phyloP scores from a whole-genome alignment of 257 asterid species.

The Coffea eugenioides region DNA sequence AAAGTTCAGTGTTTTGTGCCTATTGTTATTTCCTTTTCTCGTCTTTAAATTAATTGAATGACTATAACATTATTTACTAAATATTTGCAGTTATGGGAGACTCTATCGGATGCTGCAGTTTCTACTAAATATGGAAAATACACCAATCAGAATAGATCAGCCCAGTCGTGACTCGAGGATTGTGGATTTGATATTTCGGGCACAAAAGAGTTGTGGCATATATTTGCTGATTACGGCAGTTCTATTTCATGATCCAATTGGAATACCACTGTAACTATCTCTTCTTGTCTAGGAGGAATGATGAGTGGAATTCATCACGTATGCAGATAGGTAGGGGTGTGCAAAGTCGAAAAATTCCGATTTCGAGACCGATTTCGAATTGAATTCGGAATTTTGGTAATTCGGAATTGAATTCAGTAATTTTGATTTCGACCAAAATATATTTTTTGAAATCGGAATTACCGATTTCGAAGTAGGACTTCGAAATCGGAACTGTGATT shows the following conservation, averaged over 20 bases:
- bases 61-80: background rate
- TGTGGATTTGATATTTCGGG: background rate
- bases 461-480: too few relatives aligned
- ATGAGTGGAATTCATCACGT: background rate
- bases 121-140: conserved; percentile 41
- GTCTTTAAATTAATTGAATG: background rate
- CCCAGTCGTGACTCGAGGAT: conserved; percentile 1
- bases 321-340: conserved; percentile 1
- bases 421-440: too few relatives aligned
- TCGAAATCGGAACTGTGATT: too few relatives aligned
- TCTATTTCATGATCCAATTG: too few relatives aligned
- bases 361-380: too few relatives aligned
- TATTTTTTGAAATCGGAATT: too few relatives aligned
- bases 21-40: background rate
- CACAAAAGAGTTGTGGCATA: background rate
- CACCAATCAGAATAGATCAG: conserved; percentile 12
- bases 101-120: conserved; percentile 51
- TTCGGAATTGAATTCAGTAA: too few relatives aligned
- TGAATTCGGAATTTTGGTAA: too few relatives aligned
- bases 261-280: background rate
- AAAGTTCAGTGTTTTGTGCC: background rate
- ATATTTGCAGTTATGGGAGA: conserved; percentile 63
- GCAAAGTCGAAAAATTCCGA: too few relatives aligned
- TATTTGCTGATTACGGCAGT: background rate
- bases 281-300: background rate